Percentiles rank a stretch among this genome's conserved stretches.
phyloP scores from a whole-genome alignment of 345 rosid genomes.

The Eucalyptus sp. region DNA sequence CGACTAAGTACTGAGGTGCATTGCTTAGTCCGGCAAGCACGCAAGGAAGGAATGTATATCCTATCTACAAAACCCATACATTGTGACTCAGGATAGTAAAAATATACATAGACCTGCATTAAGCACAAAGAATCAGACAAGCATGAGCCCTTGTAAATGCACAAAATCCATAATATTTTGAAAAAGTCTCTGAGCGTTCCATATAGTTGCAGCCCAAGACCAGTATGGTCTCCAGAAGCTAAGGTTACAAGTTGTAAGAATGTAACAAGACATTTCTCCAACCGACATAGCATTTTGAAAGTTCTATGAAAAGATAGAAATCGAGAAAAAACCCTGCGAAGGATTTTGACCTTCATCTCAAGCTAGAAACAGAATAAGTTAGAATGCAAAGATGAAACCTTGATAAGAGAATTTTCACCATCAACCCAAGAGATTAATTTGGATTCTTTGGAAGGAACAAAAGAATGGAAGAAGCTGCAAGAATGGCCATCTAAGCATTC shows the following conservation, averaged over 20 bases:
- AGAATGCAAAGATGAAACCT: not conserved
- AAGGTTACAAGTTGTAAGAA: not conserved
- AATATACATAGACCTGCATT: not conserved
- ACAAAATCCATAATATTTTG: not conserved
- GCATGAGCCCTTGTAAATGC: not conserved
- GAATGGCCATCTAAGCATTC: not conserved
- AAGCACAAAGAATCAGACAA: not conserved
- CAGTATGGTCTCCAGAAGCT: not conserved
- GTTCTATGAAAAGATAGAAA: not conserved
- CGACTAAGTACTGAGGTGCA: slow-evolving; percentile 38
- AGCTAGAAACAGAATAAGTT: not conserved
- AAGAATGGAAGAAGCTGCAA: not conserved
- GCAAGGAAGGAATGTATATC: slow-evolving; percentile 52
- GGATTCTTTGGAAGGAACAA: not conserved
- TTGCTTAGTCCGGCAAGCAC: slow-evolving; percentile 51
- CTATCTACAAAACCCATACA: slow-evolving; percentile 17
- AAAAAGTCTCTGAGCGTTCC: not conserved
- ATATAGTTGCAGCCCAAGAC: not conserved
- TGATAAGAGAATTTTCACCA: not conserved
- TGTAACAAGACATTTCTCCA: not conserved
- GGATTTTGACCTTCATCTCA: not conserved
- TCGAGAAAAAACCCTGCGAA: not conserved
- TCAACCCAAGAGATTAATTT: not conserved
- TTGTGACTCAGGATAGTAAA: not conserved
- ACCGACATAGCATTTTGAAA: not conserved